phyloP scores from a whole-genome alignment of 345 rosid species.

The Pelargonium nanum region DNA sequence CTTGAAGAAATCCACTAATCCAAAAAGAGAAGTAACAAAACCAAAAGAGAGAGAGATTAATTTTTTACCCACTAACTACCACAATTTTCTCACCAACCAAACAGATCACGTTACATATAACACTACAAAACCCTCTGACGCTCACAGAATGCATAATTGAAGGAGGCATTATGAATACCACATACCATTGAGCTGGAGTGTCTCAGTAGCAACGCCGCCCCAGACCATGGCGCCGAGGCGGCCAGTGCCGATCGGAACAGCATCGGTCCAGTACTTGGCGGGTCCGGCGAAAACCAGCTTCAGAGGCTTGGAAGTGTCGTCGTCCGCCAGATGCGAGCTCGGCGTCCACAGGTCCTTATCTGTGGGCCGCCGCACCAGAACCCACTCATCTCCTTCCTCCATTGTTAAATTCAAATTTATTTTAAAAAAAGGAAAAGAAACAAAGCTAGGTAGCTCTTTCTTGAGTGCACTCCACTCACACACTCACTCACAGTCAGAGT shows the following conservation, averaged over 20 bases:
- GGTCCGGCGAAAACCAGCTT: slow-evolving; percentile 59
- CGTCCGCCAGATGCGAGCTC: slow-evolving; percentile 9
- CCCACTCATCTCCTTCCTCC: slow-evolving; percentile 16
- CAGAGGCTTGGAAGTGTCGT: slow-evolving; percentile 29
- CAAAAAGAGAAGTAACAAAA: not conserved
- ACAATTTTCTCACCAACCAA: not conserved
- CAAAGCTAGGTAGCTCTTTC: not conserved
- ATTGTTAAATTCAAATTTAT: not conserved
- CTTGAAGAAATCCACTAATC: not conserved
- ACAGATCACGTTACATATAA: not conserved
- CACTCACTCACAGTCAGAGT: too few relatives aligned
- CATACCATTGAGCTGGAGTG: slow-evolving; percentile 73
- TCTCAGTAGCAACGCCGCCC: slow-evolving; percentile 71
- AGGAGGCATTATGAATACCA: not conserved
- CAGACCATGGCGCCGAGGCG: slow-evolving; percentile 89
- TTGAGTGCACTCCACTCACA: too few relatives aligned
- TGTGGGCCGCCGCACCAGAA: slow-evolving; percentile 32
- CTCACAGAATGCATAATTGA: not conserved
- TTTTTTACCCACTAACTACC: too few relatives aligned
- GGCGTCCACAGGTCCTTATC: slow-evolving; percentile 43
- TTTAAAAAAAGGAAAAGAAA: not conserved
- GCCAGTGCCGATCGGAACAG: slow-evolving; percentile 88
- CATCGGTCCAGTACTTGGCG: slow-evolving; percentile 78
- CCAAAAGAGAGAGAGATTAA: too few relatives aligned
- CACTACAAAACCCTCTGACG: not conserved